phyloP scores from a whole-genome alignment of 257 asterid species.

The Nicotiana knightiana region DNA sequence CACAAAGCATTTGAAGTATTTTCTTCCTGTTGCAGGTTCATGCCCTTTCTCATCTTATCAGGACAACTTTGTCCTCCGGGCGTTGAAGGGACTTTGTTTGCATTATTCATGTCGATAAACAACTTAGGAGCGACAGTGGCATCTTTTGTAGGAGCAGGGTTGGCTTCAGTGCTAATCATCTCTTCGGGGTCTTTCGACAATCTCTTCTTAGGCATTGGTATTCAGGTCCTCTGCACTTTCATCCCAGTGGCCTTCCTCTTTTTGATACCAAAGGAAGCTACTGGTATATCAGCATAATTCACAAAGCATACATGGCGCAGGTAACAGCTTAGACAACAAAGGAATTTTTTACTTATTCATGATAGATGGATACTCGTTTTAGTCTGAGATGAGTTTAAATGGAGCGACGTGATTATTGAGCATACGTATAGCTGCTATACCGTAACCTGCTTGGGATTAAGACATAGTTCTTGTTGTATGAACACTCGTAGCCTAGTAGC shows the following conservation, averaged over 20 bases:
- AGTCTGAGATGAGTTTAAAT: not conserved
- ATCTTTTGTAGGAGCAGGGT: constrained; percentile 74
- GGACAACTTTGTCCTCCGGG: constrained; percentile 99
- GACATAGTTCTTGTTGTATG: not conserved
- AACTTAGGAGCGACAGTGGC: constrained; percentile 78
- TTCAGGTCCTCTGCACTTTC: constrained; percentile 62
- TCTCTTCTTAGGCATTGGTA: constrained; percentile 48
- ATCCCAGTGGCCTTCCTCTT: constrained; percentile 59
- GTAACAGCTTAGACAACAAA: not conserved
- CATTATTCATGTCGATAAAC: constrained; percentile 91
- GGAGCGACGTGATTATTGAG: not conserved
- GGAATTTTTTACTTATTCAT: not conserved
- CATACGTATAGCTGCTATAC: not conserved
- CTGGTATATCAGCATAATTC: constrained; percentile 70
- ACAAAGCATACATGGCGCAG: constrained; percentile 10
- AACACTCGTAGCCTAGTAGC: not conserved
- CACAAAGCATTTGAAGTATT: not conserved
- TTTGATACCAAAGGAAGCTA: constrained; percentile 85
- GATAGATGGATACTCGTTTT: not conserved
- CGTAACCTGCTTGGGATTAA: not conserved
- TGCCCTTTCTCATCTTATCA: constrained; percentile 91
- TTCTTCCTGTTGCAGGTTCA: constrained; percentile 53
- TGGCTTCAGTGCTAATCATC: constrained; percentile 66
- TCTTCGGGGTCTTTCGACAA: constrained; percentile 88
- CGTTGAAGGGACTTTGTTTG: constrained; percentile 85